A percentile compares a stretch with the other conserved stretches of the same genome.
Evolutionary conservation across 148 eudicot genomes (phyloP).

Genomic region (Spergularia bocconei): DNA sequence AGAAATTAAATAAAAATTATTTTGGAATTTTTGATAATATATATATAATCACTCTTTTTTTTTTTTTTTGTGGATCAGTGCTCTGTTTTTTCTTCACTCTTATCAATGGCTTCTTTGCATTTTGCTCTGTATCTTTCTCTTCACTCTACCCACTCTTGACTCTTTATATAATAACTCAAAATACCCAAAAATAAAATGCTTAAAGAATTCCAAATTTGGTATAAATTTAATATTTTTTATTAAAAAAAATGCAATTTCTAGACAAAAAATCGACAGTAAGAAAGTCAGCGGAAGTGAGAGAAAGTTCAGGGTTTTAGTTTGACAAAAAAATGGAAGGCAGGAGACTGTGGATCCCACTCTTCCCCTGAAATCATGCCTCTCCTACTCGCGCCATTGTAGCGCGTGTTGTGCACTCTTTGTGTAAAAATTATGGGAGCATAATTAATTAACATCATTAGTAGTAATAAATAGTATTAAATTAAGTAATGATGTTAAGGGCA

Average conservation of each 20-base stretch:
- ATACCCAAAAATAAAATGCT: neutral
- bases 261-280: slow-evolving; percentile 24
- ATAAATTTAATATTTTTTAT: no score
- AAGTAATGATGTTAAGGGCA: neutral
- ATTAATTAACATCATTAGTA: no score
- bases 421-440: neutral
- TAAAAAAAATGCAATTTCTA: neutral
- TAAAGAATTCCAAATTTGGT: no score
- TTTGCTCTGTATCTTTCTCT: neutral
- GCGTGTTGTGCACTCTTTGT: neutral
- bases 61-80: slow-evolving; percentile 29
- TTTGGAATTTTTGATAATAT: no score
- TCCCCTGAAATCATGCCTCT: slow-evolving; percentile 20
- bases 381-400: neutral
- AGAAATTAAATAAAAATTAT: neutral
- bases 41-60: neutral
- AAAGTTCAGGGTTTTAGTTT: slow-evolving; percentile 16
- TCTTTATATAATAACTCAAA: neutral
- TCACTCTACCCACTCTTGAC: no score
- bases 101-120: slow-evolving; percentile 14
- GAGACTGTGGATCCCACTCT: slow-evolving; percentile 4
- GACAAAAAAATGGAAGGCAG: neutral
- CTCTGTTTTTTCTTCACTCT: slow-evolving; percentile 24
- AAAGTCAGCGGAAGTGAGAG: slow-evolving; percentile 34
- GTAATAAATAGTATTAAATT: neutral